Percentiles rank a stretch among this genome's conserved stretches.
phyloP scores from a whole-genome alignment of 345 rosid genomes.

The Microthlaspi erraticum region DNA sequence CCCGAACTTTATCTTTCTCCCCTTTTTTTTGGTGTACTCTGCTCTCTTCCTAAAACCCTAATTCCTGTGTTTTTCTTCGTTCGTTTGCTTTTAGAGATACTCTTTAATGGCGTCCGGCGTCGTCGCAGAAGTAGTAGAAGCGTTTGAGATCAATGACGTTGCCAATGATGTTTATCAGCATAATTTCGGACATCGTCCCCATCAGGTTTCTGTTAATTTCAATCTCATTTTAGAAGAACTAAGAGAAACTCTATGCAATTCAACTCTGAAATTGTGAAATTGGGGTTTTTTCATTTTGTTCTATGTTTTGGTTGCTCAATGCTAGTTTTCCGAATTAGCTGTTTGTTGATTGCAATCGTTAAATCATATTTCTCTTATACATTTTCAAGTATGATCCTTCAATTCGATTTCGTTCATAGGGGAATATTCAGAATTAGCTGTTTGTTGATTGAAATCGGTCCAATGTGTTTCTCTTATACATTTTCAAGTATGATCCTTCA shows the following conservation, averaged over 20 bases:
- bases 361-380: background rate
- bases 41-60: slow-evolving; percentile 25
- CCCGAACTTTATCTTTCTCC: background rate
- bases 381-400: background rate
- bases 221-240: background rate
- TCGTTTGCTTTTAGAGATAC: slow-evolving; percentile 59
- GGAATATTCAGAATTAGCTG: slow-evolving; percentile 63
- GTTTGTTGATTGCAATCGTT: background rate
- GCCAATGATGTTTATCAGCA: slow-evolving; percentile 91
- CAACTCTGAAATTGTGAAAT: background rate
- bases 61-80: background rate
- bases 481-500: slow-evolving; percentile 1
- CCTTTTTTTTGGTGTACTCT: background rate
- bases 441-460: background rate
- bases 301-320: background rate
- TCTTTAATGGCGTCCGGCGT: slow-evolving; percentile 68
- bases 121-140: slow-evolving; percentile 66
- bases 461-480: background rate
- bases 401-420: slow-evolving; percentile 47
- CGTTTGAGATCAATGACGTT: slow-evolving; percentile 84
- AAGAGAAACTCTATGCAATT: background rate
- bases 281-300: background rate
- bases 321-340: slow-evolving; percentile 18
- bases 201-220: slow-evolving; percentile 57
- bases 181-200: slow-evolving; percentile 88